Evolutionary conservation across 352 stramenopile species (phyloP).

Genomic region (Phytophthora cryptogea): DNA sequence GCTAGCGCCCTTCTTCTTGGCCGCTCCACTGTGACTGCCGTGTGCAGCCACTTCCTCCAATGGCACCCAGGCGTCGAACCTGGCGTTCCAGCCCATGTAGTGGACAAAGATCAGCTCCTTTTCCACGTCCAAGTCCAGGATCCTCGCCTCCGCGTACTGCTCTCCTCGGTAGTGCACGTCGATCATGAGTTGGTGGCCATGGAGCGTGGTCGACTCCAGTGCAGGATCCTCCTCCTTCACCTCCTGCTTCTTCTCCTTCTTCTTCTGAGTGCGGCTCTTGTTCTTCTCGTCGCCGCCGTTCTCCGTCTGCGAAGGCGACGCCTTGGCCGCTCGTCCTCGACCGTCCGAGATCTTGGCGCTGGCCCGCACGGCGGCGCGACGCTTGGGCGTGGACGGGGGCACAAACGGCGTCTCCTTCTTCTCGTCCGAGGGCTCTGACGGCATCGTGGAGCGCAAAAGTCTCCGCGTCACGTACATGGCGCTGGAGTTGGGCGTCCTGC

Average conservation of each 20-base stretch:
- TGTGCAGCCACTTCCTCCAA: conserved; percentile 54
- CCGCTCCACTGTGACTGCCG: conserved; percentile 45
- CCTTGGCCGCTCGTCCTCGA: conserved; percentile 15
- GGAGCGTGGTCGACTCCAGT: conserved; percentile 9
- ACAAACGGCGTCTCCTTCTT: conserved; percentile 17
- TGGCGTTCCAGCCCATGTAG: conserved; percentile 80
- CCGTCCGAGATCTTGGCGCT: conserved; percentile 28
- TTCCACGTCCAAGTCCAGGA: conserved; percentile 48
- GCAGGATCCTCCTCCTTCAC: conserved; percentile 5
- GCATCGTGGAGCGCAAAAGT: conserved; percentile 63
- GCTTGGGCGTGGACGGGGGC: conserved; percentile 22
- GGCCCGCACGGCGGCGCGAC: conserved; percentile 21
- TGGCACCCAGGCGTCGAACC: conserved; percentile 68
- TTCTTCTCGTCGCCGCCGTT: conserved; percentile 25
- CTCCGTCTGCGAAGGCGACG: conserved; percentile 18
- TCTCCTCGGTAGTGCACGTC: conserved; percentile 62
- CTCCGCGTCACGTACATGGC: conserved; percentile 70
- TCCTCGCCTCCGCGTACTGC: conserved; percentile 65
- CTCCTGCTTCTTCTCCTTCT: conserved; percentile 32
- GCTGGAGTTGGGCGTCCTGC: not conserved
- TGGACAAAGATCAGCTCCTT: conserved; percentile 58
- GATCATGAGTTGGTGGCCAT: conserved; percentile 54
- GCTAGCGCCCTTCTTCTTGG: conserved; percentile 39
- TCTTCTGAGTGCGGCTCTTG: conserved; percentile 22
- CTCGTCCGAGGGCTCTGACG: conserved; percentile 12